These are phyloP conservation scores for Melaleuca alternifolia DNA, from an alignment of 345 rosid species.

Conservation along the genomic window DNA sequence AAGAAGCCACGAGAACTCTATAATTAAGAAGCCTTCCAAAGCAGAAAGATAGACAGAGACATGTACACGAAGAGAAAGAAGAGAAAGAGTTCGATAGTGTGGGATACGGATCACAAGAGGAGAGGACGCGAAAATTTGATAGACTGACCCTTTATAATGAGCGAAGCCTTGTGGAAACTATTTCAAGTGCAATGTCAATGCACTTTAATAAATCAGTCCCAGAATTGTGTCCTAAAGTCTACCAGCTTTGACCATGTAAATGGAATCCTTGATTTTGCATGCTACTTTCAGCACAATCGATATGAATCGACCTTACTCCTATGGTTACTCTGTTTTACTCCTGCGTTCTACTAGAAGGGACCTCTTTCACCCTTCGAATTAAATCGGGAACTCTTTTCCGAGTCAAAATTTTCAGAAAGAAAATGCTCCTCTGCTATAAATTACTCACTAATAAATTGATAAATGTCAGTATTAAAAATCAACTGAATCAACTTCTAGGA, in stretches of 20 bases:
- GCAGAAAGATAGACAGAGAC: background rate
- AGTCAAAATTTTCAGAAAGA: background rate
- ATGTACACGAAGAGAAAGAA: background rate
- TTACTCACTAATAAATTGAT: background rate
- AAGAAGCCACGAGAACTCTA: background rate
- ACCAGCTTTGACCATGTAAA: background rate
- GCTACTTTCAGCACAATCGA: background rate
- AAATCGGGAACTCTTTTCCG: background rate
- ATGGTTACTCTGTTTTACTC: background rate
- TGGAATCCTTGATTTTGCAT: background rate
- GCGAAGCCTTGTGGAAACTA: background rate
- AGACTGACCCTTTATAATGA: background rate
- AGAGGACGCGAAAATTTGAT: background rate
- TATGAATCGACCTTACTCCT: background rate
- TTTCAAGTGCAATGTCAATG: background rate
- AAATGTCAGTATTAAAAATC: background rate
- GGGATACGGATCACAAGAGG: background rate
- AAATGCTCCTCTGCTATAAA: background rate
- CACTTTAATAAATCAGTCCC: background rate
- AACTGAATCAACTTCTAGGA: background rate
- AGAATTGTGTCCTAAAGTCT: background rate
- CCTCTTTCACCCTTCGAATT: background rate
- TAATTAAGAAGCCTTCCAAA: background rate
- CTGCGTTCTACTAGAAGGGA: background rate
- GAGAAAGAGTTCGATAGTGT: background rate